Conservation (phyloP, 495 filamentous ascomycete genomes). For the Melanomma pulvis-pyrius region DNA sequence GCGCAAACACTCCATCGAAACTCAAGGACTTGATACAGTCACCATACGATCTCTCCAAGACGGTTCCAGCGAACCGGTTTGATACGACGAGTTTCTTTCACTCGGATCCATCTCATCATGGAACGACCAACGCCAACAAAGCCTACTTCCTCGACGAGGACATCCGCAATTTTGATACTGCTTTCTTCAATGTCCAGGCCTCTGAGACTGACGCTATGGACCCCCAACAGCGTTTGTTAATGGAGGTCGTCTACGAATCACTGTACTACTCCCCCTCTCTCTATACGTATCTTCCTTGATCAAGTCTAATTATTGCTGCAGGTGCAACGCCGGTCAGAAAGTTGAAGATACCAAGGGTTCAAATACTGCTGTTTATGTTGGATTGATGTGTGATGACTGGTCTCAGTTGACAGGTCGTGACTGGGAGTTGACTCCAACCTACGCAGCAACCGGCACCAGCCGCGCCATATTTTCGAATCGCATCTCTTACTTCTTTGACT, state of each 20-base stretch:
- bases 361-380: not conserved
- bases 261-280: not conserved
- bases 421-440: not conserved
- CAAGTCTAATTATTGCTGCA: not conserved
- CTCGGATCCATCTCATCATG: not conserved
- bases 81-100: conserved; percentile 1
- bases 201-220: conserved; percentile 11
- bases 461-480: conserved; percentile 24
- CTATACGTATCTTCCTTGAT: not conserved
- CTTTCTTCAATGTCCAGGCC: conserved; percentile 10
- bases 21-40: conserved; percentile 59
- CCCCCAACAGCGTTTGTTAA: conserved; percentile 18
- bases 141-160: conserved; percentile 19
- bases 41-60: not conserved
- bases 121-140: not conserved
- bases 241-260: conserved; percentile 8
- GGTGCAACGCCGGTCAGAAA: not conserved
- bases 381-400: conserved; percentile 1
- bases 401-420: not conserved
- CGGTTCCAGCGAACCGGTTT: not conserved
- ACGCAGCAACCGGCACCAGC: not conserved
- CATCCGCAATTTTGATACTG: conserved; percentile 7
- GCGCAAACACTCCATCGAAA: conserved; percentile 54
- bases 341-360: not conserved
- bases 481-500: conserved; percentile 29